Evolutionary conservation across 1,139 yeast genomes (phyloP), one percentile per base, ranked within the genome.

Genomic region (Candida sojae): DNA sequence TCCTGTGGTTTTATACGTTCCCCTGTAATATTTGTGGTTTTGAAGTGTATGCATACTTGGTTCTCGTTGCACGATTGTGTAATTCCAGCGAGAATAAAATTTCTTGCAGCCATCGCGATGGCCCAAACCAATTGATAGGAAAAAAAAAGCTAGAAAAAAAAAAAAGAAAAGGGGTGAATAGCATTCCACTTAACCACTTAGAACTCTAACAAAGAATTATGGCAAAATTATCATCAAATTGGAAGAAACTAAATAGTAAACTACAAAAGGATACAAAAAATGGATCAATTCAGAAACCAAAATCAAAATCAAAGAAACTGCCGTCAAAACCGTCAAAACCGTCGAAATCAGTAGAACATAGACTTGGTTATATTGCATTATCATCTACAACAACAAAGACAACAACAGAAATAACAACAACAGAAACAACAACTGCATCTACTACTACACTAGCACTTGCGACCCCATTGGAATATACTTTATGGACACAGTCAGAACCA

Each of bases 161-260:
- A 25, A 36, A 26, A 26, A 6, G 29, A 3, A 26, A 26, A 26
- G 29, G 6, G 5, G 29, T 6, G 9, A 8, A 26, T 26, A 2
- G 29, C 6, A 6, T 26, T 26, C 29, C 9, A 6, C 6, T 26
- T 8, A 26, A 26, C 9, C 6, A 6, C 29, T 6, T 26, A 26
- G 6, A 26, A 21, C n/a, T 10, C 11, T 6, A 21, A 21, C 39
- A 35, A 13, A 23, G 25, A 36, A 23, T 8, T 6, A 63, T 62
- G 67, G 44, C 57, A 28, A 54, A 50, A 7, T 53, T 64, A 42
- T 68, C 74, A 12, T 72, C 63, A 68, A 71, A 71, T 51, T 71
- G 76, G 77, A 62, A 62, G 50, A 62, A 59, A 40, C 61, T 70
- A 11, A 66, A 61, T 54, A 57, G 64, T 36, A 65, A 60, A 53